These are phyloP conservation scores for Zopfia rhizophila DNA, from an alignment of 2,329 filamentous ascomycete species.

Conservation along the genomic window DNA sequence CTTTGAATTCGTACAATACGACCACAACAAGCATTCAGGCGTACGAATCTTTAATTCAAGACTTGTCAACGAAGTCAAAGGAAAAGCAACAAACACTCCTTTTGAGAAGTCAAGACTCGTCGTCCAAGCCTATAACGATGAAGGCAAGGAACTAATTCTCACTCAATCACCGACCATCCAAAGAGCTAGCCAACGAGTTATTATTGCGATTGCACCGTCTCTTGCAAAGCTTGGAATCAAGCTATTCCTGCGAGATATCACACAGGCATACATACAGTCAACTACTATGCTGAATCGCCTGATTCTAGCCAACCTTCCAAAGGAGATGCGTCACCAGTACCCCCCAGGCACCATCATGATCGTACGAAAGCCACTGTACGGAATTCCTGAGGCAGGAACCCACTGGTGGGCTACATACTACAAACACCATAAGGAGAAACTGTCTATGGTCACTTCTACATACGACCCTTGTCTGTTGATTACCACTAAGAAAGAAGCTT, in stretches of 20 bases:
- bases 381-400: too few species aligned
- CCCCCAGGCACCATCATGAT: slow-evolving; percentile 1
- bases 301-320: slow-evolving; percentile 3
- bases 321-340: background rate
- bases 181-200: slow-evolving; percentile 2
- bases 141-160: slow-evolving; percentile 1
- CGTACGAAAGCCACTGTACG: too few species aligned
- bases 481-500: background rate
- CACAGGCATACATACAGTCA: slow-evolving; percentile 3
- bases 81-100: slow-evolving; percentile 3
- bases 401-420: too few species aligned
- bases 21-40: too few species aligned
- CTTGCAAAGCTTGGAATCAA: slow-evolving; percentile 2
- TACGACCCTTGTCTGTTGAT: slow-evolving; percentile 2
- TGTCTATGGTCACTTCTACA: background rate
- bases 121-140: slow-evolving; percentile 1
- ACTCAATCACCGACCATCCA: slow-evolving; percentile 6
- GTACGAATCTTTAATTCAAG: slow-evolving; percentile 5
- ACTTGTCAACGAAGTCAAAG: slow-evolving; percentile 5
- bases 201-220: background rate
- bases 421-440: slow-evolving; percentile 1
- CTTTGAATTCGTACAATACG: too few species aligned
- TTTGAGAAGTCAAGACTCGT: slow-evolving; percentile 6
- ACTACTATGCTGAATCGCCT: background rate
- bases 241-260: slow-evolving; percentile 6